These are phyloP conservation scores for Ophiostoma sp. DNA, from an alignment of 2,329 filamentous ascomycete species.

Conservation along the genomic window DNA sequence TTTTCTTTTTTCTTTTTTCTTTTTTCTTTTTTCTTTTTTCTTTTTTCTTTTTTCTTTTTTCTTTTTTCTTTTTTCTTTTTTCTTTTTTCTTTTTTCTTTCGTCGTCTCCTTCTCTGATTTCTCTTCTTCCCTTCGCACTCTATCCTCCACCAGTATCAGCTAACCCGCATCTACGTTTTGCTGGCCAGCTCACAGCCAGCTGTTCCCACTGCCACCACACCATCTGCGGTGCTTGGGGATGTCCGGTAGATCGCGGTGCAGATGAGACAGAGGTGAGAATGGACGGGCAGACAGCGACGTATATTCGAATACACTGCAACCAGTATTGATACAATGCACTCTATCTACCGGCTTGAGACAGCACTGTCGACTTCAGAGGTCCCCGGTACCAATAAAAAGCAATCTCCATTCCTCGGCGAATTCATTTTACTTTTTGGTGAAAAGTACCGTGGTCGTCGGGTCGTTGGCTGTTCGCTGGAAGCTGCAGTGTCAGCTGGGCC, in stretches of 20 bases:
- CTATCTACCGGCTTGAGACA: neutral
- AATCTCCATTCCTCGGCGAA: slow-evolving; percentile 11
- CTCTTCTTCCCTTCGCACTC: too few species aligned
- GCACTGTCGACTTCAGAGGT: neutral
- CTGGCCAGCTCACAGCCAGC: neutral
- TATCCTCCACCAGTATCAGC: too few species aligned
- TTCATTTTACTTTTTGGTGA: neutral
- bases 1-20: too few species aligned
- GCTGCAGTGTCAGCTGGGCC: neutral
- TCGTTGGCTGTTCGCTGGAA: neutral
- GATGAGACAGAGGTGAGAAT: neutral
- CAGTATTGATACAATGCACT: too few species aligned
- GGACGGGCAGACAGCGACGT: too few species aligned
- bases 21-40: too few species aligned
- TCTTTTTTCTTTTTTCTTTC: too few species aligned
- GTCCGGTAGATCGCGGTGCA: slow-evolving; percentile 1
- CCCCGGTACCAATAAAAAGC: neutral
- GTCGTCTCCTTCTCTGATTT: too few species aligned
- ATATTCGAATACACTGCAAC: too few species aligned
- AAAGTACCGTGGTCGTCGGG: neutral
- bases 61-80: too few species aligned
- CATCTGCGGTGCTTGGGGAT: slow-evolving; percentile 7
- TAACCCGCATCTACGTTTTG: too few species aligned
- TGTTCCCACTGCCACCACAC: neutral
- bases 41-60: too few species aligned